Evolutionary conservation across 148 eudicot genomes (phyloP), one percentile per base, ranked within the genome.

Genomic region (Amaranthus palmeri): DNA sequence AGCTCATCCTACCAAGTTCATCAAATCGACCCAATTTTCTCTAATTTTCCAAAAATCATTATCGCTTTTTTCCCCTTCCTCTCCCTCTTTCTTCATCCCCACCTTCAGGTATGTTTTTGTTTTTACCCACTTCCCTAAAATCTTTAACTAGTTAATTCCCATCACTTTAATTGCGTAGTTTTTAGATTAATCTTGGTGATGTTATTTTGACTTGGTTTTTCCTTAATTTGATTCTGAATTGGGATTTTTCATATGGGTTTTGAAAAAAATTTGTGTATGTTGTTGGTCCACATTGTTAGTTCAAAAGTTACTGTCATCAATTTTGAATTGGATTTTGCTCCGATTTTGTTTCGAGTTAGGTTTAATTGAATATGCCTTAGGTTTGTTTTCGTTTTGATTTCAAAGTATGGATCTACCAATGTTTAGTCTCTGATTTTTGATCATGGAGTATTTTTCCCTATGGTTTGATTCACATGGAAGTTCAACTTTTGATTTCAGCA

Each of bases 1-100:
- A 75, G 61, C 69, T 75, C 61, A 54, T 51, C 60, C 36, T 47
- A 54, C 52, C 55, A 55, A 74, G 70, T 70, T 74, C 70, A 74
- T 63, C 69, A 11, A 15, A 73, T 40, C 57, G 54, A 48, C 43
- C 54, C 48, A 46, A 56, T 66, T 57, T 57, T 53, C 41, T 51
- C 64, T 42, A 45, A 17, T 54, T 73, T 61, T 57, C 51, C 65
- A 48, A 49, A 54, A 25, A 3, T 7, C 67, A 68, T 75, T 68
- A 10, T 60, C 63, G 5, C 41, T 45, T 7, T 18, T 57, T 13
- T 74, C 48, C 48, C 5, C 58, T 13, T 44, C 52, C 61, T 13
- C 54, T 48, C 54, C 48, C 65, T 58, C 17, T 46, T 56, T 72
- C 41, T 43, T 62, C 49, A 13, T 42, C 14, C 63, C 63, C 46